These are phyloP conservation scores for Populus alba DNA, from an alignment of 345 rosid genomes.

Conservation along the genomic window DNA sequence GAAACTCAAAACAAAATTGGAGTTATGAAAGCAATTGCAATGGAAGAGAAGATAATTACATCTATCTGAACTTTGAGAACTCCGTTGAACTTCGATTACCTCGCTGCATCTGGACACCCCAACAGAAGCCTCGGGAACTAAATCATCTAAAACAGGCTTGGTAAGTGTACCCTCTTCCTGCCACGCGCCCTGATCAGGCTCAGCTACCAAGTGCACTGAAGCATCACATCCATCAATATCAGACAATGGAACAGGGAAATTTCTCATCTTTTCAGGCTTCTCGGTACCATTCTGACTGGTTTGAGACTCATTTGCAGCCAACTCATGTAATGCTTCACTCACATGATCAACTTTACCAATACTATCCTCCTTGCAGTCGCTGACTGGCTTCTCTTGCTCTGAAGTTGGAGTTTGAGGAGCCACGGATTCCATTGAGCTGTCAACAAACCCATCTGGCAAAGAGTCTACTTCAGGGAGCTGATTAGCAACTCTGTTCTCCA, in stretches of 20 bases:
- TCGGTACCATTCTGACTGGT: conserved; percentile 31
- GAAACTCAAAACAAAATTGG: conserved; percentile 7
- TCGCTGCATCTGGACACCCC: conserved; percentile 29
- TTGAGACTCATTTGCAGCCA: conserved; percentile 20
- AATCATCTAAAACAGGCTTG: conserved; percentile 12
- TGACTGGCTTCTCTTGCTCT: conserved; percentile 41
- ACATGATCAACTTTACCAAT: conserved; percentile 20
- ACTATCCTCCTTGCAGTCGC: conserved; percentile 30
- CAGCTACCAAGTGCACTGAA: conserved; percentile 34
- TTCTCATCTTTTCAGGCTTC: conserved; percentile 47
- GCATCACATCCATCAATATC: conserved; percentile 44
- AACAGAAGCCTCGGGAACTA: conserved; percentile 23
- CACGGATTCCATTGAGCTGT: conserved; percentile 51
- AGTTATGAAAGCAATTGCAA: background rate
- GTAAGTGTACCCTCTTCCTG: conserved; percentile 25
- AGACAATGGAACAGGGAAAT: conserved; percentile 67
- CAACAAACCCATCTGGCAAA: conserved; percentile 92
- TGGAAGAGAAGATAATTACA: conserved; percentile 36
- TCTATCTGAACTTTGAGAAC: conserved; percentile 36
- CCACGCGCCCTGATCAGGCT: conserved; percentile 25
- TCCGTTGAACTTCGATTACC: conserved; percentile 38
- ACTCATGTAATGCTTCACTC: conserved; percentile 14
- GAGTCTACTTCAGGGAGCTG: conserved; percentile 90
- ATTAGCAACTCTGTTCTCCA: conserved; percentile 60
- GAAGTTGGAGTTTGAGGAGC: conserved; percentile 48